Base-by-base conservation (phyloP, 2,329 filamentous ascomycete species). In the Arthrinium phaeospermum region DNA sequence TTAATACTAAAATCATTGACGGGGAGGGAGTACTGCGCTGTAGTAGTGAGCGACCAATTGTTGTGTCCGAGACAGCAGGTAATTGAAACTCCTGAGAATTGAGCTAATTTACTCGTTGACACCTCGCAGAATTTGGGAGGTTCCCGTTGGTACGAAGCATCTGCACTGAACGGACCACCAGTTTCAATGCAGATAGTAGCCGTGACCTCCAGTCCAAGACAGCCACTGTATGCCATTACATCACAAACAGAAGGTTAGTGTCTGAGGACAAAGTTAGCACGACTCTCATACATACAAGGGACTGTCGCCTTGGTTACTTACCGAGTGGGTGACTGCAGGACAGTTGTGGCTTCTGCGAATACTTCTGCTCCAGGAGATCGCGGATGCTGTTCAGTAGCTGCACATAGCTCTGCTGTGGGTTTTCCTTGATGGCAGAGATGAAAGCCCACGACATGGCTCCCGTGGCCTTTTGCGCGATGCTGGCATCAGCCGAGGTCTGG, bases 381-480 rank as follows among this genome's bases (percentile, higher is more conserved):
- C 96, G 93, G 79, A 99, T 98, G 83, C 92, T 98, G 87, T 98
- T 98, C 78, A 99, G 89, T 74, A 99, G 86, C 85, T 98, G 93
- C 70, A 99, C 95, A 80, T 99, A 99, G 85, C 95, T 98, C 86
- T 99, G 96, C 80, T 98, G 95, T 0, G 96, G 95, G 82, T 98
- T 97, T 89, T 98, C 98, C 86, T 94, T 96, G 76, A 99, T 89
- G 61, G 95, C 92, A 6, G 88, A 93, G 81, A 99, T 95, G 82
- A 99, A 99, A 13, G 96, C 96, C 91, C 94, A 98, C 1, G 95
- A 98, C 96, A 99, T 98, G 80, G 96, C 96, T 70, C 96, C 96
- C 0, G 96, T 98, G 41, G 96, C 96, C 83, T 98, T 90, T 70
- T 95, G 93, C 47, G 89, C 91, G 78, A 98, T 98, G 27, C 91